Conservation (phyloP, 257 asterid genomes). For the Rehmannia glutinosa region DNA sequence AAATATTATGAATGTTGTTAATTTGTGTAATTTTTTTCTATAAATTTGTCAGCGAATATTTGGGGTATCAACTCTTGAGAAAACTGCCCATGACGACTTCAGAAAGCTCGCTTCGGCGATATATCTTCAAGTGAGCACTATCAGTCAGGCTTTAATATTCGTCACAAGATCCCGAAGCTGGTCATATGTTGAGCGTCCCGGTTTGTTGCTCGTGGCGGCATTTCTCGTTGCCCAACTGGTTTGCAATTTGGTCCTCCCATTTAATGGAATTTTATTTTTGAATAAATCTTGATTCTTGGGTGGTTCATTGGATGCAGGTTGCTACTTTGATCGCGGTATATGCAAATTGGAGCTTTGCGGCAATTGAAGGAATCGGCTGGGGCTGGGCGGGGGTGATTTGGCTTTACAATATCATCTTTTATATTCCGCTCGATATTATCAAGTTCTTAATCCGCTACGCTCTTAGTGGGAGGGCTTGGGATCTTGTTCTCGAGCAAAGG, state of each 20-base stretch:
- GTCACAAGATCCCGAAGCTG: slow-evolving; percentile 94
- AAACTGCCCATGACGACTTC: slow-evolving; percentile 84
- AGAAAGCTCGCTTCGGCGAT: slow-evolving; percentile 95
- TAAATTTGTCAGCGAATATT: slow-evolving; percentile 47
- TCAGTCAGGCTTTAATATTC: slow-evolving; percentile 93
- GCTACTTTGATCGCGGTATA: slow-evolving; percentile 94
- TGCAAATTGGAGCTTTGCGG: slow-evolving; percentile 93
- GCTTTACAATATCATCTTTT: slow-evolving; percentile 78
- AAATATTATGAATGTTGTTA: not conserved
- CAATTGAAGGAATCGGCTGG: slow-evolving; percentile 98
- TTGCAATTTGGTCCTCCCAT: slow-evolving; percentile 12
- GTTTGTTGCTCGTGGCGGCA: slow-evolving; percentile 75
- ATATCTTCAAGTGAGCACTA: slow-evolving; percentile 96
- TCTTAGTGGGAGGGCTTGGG: slow-evolving; percentile 97
- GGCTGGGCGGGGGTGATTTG: slow-evolving; percentile 99
- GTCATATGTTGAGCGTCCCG: slow-evolving; percentile 96
- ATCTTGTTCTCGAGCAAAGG: slow-evolving; percentile 93
- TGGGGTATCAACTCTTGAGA: slow-evolving; percentile 91
- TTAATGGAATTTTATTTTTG: not conserved
- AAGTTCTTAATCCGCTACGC: slow-evolving; percentile 78
- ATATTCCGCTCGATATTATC: slow-evolving; percentile 81
- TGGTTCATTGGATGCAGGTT: slow-evolving; percentile 41
- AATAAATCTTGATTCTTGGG: slow-evolving; percentile 1
- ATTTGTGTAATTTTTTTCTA: slow-evolving; percentile 5
- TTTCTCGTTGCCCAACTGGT: slow-evolving; percentile 84